phyloP scores from a whole-genome alignment of 176 grass and related monocot genomes.

The Elaeis guineensis region DNA sequence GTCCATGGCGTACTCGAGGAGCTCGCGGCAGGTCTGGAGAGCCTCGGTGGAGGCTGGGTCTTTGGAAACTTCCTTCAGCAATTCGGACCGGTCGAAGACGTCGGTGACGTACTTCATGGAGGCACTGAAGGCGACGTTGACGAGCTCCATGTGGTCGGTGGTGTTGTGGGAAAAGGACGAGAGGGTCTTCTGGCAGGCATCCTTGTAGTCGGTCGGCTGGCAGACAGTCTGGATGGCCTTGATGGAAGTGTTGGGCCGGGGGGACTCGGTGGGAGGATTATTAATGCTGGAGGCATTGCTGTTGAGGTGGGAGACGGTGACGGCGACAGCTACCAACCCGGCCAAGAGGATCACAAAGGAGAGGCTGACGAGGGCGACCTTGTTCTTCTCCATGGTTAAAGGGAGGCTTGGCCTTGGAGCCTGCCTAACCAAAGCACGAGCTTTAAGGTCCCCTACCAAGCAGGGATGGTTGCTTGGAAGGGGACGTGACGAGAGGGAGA shows the following conservation, averaged over 20 bases:
- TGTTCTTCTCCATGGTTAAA: too few species aligned
- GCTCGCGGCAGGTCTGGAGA: conserved; percentile 63
- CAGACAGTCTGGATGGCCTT: conserved; percentile 64
- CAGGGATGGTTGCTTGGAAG: too few species aligned
- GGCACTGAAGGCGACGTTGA: conserved; percentile 50
- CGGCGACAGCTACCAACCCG: too few species aligned
- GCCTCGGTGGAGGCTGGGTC: conserved; percentile 53
- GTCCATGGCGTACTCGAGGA: conserved; percentile 68
- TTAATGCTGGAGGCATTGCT: too few species aligned
- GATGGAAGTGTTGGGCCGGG: conserved; percentile 18
- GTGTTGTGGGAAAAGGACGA: conserved; percentile 28
- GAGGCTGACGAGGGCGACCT: too few species aligned
- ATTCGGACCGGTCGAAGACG: conserved; percentile 40
- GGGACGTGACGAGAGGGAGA: too few species aligned
- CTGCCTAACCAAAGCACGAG: too few species aligned
- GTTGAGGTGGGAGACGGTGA: too few species aligned
- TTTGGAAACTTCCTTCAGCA: conserved; percentile 40
- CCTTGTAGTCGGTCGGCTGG: conserved; percentile 54
- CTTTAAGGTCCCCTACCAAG: too few species aligned
- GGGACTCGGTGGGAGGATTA: too few species aligned
- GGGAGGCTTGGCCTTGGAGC: too few species aligned
- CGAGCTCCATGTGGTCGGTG: conserved; percentile 27
- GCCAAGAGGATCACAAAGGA: too few species aligned
- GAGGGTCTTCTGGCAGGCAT: conserved; percentile 58
- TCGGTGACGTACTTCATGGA: conserved; percentile 42